Evolutionary conservation across 306 rosid genomes (phyloP), one percentile per base, ranked within the genome.

Genomic region (Begonia fuchsioides): DNA sequence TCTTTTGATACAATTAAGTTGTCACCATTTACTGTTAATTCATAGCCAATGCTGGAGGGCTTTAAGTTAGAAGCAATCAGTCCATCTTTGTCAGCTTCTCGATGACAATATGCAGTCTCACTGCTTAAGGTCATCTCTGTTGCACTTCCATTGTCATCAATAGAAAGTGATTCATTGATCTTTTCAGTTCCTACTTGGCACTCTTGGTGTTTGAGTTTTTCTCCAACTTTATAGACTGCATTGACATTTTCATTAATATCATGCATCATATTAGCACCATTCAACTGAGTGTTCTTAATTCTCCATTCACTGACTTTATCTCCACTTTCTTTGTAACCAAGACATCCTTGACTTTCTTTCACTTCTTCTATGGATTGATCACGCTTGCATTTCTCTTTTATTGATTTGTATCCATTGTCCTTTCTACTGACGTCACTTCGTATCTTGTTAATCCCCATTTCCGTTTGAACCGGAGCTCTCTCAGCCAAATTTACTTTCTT

Each of bases 251-350:
- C 57, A 53, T 44, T 59, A 63, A 44, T 48, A 17, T 16, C 32
- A 57, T 56, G 58, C 63, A 61, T 76, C 46, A 13, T 55, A 51
- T 62, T 52, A 52, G 32, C 51, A 46, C 47, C 68, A 58, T 62
- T 70, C 58, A 72, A 39, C 12, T 50, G 65, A 49, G 19, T 66
- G 58, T 61, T 82, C 61, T 35, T 49, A 61, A 9, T 18, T 32
- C 20, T 32, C 46, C 61, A 35, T 51, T 57, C 65, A 55, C 51
- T 43, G 39, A 50, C 53, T 32, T 14, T 50, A 60, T 44, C 65
- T 59, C 52, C 68, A 58, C 40, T 56, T 54, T 67, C 74, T 55
- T 43, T 69, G 52, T 44, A 69, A 56, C 66, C 59, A 61, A 17
- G 18, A 58, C 47, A 60, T 38, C 63, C 79, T 49, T 53, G 57